phyloP scores from a whole-genome alignment of 495 filamentous ascomycete species.

The Neurospora tetraspora region DNA sequence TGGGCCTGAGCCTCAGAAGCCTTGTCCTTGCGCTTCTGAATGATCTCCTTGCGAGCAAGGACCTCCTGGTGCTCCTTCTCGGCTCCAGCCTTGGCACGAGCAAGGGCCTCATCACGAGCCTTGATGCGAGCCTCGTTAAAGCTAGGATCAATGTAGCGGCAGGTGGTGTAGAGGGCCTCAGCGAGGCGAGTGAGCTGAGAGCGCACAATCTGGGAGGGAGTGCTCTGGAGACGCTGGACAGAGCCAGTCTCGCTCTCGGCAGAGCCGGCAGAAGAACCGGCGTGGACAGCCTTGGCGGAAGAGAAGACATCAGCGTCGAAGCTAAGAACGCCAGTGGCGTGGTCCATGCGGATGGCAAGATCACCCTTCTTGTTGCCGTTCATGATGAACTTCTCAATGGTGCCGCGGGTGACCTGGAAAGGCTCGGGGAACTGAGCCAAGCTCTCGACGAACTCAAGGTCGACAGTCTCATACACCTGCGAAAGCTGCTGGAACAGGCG shows the following conservation, averaged over 20 bases:
- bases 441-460: constrained; percentile 85
- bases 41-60: constrained; percentile 76
- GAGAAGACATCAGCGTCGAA: constrained; percentile 98
- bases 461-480: constrained; percentile 97
- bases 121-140: constrained; percentile 71
- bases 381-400: constrained; percentile 99
- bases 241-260: constrained; percentile 77
- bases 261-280: constrained; percentile 76
- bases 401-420: constrained; percentile 82
- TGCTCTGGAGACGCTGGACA: constrained; percentile 92
- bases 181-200: constrained; percentile 86
- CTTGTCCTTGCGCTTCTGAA: constrained; percentile 92
- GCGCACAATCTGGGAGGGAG: constrained; percentile 93
- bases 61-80: constrained; percentile 88
- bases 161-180: constrained; percentile 83
- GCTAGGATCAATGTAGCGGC: constrained; percentile 84
- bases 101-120: constrained; percentile 70
- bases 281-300: constrained; percentile 83
- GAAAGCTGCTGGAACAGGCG: constrained; percentile 98
- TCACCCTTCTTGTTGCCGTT: constrained; percentile 99
- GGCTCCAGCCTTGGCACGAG: constrained; percentile 72
- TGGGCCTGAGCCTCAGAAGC: constrained; percentile 73
- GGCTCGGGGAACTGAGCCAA: constrained; percentile 94
- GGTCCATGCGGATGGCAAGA: constrained; percentile 89
- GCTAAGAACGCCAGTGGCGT: constrained; percentile 85